A percentile compares a stretch with the other conserved stretches of the same genome.
Conservation (phyloP, 805 yeast genomes). For the Metschnikowia orientalis region DNA sequence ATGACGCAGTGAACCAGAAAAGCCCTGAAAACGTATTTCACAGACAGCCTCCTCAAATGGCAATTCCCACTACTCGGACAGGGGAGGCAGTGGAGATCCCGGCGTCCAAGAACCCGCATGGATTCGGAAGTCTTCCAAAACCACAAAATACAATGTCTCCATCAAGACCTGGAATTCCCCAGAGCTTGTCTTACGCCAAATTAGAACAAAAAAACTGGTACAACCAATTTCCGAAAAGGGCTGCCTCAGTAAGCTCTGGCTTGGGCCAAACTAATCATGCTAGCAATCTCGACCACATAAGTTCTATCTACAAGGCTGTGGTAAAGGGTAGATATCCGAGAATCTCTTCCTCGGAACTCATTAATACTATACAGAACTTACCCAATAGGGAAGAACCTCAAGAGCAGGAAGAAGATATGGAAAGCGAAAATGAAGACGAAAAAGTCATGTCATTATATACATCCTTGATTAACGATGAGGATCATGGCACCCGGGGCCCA, state of each 20-base stretch:
- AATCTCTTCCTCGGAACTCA: constrained; percentile 9
- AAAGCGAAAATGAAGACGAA: constrained; percentile 55
- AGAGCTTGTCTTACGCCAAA: constrained; percentile 2
- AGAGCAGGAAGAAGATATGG: constrained; percentile 21
- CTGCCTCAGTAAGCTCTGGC: constrained; percentile 13
- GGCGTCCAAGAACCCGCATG: constrained; percentile 16
- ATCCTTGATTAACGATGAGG: constrained; percentile 39
- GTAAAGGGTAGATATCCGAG: constrained; percentile 14
- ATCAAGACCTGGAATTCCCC: constrained; percentile 1
- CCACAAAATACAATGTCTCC: background rate
- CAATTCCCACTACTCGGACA: constrained; percentile 74
- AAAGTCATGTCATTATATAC: constrained; percentile 65
- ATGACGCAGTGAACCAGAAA: constrained; percentile 7
- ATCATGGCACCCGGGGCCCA: constrained; percentile 8
- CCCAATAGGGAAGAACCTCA: constrained; percentile 5
- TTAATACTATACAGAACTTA: constrained; percentile 3
- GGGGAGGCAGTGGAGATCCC: constrained; percentile 80
- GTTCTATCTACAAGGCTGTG: constrained; percentile 22
- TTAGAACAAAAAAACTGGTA: constrained; percentile 21
- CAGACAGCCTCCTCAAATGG: constrained; percentile 47
- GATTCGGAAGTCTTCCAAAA: constrained; percentile 4
- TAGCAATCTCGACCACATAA: constrained; percentile 26
- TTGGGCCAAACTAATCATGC: constrained; percentile 9
- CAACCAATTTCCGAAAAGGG: constrained; percentile 24
- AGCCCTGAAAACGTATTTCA: constrained; percentile 16